These are phyloP conservation scores for Pseudogymnoascus sp. DNA, from an alignment of 2,329 filamentous ascomycete genomes.

Conservation along the genomic window DNA sequence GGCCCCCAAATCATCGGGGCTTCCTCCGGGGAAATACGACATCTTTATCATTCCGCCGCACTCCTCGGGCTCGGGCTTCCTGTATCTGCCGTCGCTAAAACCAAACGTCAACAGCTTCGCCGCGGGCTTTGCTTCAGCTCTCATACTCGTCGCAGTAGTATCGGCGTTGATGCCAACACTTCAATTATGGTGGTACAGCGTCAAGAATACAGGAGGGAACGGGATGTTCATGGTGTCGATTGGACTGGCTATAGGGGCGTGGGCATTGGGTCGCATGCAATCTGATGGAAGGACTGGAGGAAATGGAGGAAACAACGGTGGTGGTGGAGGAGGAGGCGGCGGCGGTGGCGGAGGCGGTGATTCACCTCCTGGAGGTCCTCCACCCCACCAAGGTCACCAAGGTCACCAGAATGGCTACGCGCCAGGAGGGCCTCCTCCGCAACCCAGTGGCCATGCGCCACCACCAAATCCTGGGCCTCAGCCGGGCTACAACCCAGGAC, in stretches of 20 bases:
- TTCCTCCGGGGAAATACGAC: constrained; percentile 88
- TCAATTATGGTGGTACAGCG: constrained; percentile 61
- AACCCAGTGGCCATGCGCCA: constrained; percentile 24
- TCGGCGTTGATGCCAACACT: constrained; percentile 65
- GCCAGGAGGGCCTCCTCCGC: constrained; percentile 22
- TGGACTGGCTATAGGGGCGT: constrained; percentile 67
- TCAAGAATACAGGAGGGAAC: constrained; percentile 62
- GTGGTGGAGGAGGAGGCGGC: constrained; percentile 15
- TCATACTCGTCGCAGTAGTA: constrained; percentile 65
- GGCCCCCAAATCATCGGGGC: constrained; percentile 59
- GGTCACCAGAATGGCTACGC: constrained; percentile 19
- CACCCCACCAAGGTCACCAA: constrained; percentile 16
- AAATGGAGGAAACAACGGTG: constrained; percentile 25
- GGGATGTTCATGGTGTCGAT: constrained; percentile 65
- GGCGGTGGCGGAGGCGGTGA: constrained; percentile 14
- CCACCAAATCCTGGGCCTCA: constrained; percentile 28
- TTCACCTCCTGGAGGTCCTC: constrained; percentile 9
- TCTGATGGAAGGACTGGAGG: constrained; percentile 30
- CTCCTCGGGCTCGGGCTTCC: constrained; percentile 77
- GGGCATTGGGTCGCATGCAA: constrained; percentile 63
- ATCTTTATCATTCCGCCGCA: constrained; percentile 95
- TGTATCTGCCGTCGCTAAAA: constrained; percentile 85
- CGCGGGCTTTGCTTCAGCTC: constrained; percentile 71
- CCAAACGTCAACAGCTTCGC: constrained; percentile 86
- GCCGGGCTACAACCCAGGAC: constrained; percentile 23